Base-by-base conservation (phyloP, 1,139 yeast genomes). In the Candida anutae region DNA sequence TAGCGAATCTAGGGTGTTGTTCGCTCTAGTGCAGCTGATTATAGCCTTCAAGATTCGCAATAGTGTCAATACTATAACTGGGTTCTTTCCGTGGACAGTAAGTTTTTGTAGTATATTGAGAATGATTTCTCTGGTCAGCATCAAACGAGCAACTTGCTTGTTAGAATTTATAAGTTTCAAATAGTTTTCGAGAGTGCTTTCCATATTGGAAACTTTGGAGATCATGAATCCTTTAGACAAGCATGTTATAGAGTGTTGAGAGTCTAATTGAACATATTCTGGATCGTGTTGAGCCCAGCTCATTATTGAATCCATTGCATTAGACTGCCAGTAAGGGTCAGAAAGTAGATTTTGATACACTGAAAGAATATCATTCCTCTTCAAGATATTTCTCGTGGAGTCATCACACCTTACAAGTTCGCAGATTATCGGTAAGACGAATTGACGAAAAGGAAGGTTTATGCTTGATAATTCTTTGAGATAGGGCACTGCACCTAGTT, bases 311-410 rank as follows among this genome's bases (percentile, higher is more conserved):
- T 78, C 84, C 38, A 77, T 58, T 0, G 83, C 77, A 48, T 73
- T 74, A 13, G 77, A 73, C 45, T 77, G 83, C 85, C 85, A 78
- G 38, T 74, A 72, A 0, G 81, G 76, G 42, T 78, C 81, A 9
- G 63, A 43, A 11, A 77, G 48, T 10, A 77, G 53, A 16, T 57
- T 56, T 24, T 67, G 52, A 36, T 75, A 74, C 2, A 68, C 59
- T 5, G 56, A 52, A n/a, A 75, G 43, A 3, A 73, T 62, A 20
- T 59, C 54, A 33, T 60, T 42, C 28, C 57, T 52, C 48, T 61
- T 45, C 30, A 74, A 48, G 6, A 48, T 47, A 21, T 44, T 42
- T 32, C 71, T 48, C 23, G 72, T 67, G 25, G 46, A 43, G n/a
- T 32, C 34, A 26, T 65, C 63, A 38, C 74, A 63, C 45, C 74